Base-by-base conservation (phyloP, 2,329 filamentous ascomycete species). In the Bipolaris cookei region DNA sequence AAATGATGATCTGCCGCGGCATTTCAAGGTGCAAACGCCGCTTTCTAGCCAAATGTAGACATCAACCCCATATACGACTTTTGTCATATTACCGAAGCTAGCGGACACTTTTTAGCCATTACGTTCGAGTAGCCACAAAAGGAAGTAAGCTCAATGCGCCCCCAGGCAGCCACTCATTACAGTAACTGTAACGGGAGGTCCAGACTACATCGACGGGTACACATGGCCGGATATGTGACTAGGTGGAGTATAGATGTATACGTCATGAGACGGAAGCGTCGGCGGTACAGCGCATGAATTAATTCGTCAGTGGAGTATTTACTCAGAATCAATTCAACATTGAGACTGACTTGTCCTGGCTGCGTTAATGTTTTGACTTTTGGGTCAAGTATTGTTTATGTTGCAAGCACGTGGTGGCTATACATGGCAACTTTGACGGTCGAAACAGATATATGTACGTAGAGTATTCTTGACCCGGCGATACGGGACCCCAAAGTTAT, bases 191-290 rank as follows among this genome's bases (percentile, higher is more conserved):
- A 48, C n/a, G 23, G 38, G 39, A 23, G 41, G 28, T 30, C 18
- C 20, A 43, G 37, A 30, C 46, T 44, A 18, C 16, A 38, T 57
- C n/a, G 20, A 52, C 16, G 11, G 30, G 50, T 37, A 34, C 49
- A 47, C 16, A 38, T 16, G 10, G 38, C 48, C 48, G 35, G 42
- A 41, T 32, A 37, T 34, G 11, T 53, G 23, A 34, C 50, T 30
- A 53, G 30, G 50, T 28, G 46, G 21, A 28, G 45, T 37, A 35
- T 4, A 30, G 28, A 10, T n/a, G 20, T 30, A n/a, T 54, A 51
- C 50, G 54, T 57, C 50, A 57, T 54, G 23, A 23, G 38, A 42
- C 49, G 54, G 54, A 37, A 43, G 30, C 30, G 30, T 47, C 54
- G 49, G 54, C 54, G 42, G 46, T 20, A 38, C 46, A 47, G 48